phyloP scores from a whole-genome alignment of 768 basidiomycete species.

The Candolleomyces efflorescens region DNA sequence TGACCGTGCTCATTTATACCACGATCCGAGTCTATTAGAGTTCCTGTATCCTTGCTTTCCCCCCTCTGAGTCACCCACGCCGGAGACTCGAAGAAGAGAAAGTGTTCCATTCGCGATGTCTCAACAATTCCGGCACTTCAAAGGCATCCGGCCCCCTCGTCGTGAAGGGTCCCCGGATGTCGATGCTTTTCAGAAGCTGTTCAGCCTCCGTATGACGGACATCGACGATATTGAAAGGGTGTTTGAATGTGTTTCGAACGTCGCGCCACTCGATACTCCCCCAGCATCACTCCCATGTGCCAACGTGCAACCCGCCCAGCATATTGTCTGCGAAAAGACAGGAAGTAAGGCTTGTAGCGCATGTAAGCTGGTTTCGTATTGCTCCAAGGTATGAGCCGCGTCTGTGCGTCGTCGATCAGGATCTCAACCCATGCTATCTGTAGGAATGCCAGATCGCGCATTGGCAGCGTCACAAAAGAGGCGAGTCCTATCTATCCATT shows the following conservation, averaged over 20 bases:
- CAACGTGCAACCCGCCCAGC: slow-evolving; percentile 20
- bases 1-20: no score
- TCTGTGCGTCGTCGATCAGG: neutral
- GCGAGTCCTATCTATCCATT: neutral
- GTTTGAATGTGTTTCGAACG: no score
- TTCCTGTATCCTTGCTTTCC: neutral
- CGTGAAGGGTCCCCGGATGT: neutral
- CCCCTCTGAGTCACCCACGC: neutral
- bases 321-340: slow-evolving; percentile 22
- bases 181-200: neutral
- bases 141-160: no score
- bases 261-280: neutral
- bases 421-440: neutral
- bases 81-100: neutral
- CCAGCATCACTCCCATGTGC: slow-evolving; percentile 28
- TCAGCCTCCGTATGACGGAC: neutral
- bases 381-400: slow-evolving; percentile 27
- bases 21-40: neutral
- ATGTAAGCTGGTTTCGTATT: slow-evolving; percentile 41
- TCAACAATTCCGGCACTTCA: no score
- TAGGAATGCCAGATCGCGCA: neutral
- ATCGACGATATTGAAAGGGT: neutral
- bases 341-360: slow-evolving; percentile 24
- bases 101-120: neutral
- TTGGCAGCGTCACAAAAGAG: neutral